Percentiles rank a stretch among this genome's conserved stretches.
Evolutionary conservation across 805 yeast species (phyloP).

Genomic region (Candida maesae): DNA sequence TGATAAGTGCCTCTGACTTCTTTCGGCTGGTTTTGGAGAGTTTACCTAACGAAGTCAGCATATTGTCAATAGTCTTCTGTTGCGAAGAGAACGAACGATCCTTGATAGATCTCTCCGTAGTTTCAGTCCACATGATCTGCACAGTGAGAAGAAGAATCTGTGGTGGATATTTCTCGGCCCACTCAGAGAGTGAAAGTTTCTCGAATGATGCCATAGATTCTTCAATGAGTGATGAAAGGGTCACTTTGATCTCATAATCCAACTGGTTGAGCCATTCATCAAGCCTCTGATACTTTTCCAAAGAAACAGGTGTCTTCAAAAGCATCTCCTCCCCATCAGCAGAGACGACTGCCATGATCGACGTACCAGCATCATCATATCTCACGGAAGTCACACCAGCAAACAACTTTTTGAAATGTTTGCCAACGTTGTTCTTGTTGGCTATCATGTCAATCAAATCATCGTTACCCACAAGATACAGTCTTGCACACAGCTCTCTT

Average conservation of each 20-base stretch:
- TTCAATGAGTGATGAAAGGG: constrained; percentile 39
- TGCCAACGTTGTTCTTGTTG: constrained; percentile 50
- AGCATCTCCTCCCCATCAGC: constrained; percentile 62
- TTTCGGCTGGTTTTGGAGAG: constrained; percentile 39
- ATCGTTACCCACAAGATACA: constrained; percentile 87
- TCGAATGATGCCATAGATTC: constrained; percentile 30
- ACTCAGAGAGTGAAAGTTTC: constrained; percentile 19
- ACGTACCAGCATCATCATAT: constrained; percentile 30
- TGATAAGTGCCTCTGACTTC: constrained; percentile 56
- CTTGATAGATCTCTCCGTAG: constrained; percentile 32
- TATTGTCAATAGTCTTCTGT: neutral
- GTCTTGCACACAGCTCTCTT: constrained; percentile 71
- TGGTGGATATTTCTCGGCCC: constrained; percentile 43
- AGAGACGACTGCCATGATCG: constrained; percentile 51
- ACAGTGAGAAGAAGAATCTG: constrained; percentile 54
- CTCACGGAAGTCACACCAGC: constrained; percentile 51
- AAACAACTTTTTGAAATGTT: constrained; percentile 69
- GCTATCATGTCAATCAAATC: constrained; percentile 84
- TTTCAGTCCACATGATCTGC: constrained; percentile 54
- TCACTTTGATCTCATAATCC: constrained; percentile 47
- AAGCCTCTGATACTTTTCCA: constrained; percentile 39
- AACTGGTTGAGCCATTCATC: constrained; percentile 61
- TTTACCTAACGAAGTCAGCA: constrained; percentile 13
- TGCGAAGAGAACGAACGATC: constrained; percentile 1
- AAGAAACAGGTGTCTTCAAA: constrained; percentile 38